These are phyloP conservation scores for Coemansia sp. DNA, from an alignment of 192 early-diverging fungal species.

Conservation along the genomic window DNA sequence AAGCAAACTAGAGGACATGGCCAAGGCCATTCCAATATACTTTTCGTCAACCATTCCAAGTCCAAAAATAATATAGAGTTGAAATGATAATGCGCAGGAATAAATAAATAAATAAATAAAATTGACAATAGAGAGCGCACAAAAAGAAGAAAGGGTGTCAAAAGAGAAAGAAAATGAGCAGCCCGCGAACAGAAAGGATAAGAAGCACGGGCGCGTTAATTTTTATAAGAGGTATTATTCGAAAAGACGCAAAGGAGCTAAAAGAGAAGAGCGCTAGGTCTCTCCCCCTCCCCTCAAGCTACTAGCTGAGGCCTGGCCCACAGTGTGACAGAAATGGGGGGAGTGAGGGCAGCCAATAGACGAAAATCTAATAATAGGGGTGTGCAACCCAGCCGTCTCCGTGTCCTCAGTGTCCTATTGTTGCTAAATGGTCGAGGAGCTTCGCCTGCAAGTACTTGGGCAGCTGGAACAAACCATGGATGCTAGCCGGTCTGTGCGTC, in stretches of 20 bases:
- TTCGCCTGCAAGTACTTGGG: conserved; percentile 41
- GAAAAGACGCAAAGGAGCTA: background rate
- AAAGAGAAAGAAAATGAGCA: conserved; percentile 15
- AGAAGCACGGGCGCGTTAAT: background rate
- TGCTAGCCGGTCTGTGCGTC: conserved; percentile 42
- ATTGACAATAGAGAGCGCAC: background rate
- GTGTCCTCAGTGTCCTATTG: background rate
- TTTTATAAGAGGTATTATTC: background rate
- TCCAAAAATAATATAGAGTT: conserved; percentile 4
- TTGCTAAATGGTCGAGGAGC: conserved; percentile 29
- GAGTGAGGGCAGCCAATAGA: background rate
- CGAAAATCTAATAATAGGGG: background rate
- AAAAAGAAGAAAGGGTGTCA: conserved; percentile 10
- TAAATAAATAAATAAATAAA: conserved; percentile 8
- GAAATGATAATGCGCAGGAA: conserved; percentile 11
- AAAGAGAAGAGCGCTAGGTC: background rate
- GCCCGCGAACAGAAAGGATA: background rate
- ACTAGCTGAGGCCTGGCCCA: background rate
- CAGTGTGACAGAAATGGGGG: background rate
- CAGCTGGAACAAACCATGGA: conserved; percentile 50
- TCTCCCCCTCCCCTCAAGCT: background rate
- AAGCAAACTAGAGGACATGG: conserved; percentile 82
- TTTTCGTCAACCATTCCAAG: conserved; percentile 65
- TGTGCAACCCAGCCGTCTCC: background rate
- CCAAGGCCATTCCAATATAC: conserved; percentile 85